These are phyloP conservation scores for Limtongia smithiae DNA, from an alignment of 805 yeast genomes.

Conservation along the genomic window DNA sequence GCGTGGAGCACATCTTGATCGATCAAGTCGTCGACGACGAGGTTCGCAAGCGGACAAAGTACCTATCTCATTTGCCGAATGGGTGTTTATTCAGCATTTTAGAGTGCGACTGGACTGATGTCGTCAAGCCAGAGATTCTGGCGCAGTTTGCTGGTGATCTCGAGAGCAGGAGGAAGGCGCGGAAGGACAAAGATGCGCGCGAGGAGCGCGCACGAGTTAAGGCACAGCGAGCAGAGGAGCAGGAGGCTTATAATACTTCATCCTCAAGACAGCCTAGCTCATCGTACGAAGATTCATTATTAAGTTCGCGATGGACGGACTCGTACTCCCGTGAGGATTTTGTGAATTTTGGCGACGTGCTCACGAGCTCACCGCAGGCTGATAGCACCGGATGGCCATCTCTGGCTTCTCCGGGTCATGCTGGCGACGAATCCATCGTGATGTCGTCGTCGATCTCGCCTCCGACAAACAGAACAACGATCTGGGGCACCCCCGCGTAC, in stretches of 20 bases:
- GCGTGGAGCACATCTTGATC: constrained; percentile 65
- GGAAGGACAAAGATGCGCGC: constrained; percentile 56
- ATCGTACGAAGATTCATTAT: too few species aligned
- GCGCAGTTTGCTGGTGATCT: constrained; percentile 53
- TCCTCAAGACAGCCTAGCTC: too few species aligned
- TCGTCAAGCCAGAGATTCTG: constrained; percentile 45
- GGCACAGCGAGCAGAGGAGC: constrained; percentile 56
- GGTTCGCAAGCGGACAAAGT: constrained; percentile 61
- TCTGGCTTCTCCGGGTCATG: constrained; percentile 24
- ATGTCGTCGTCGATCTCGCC: constrained; percentile 29
- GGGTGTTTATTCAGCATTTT: constrained; percentile 82
- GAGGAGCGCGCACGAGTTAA: constrained; percentile 54
- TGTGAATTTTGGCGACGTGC: too few species aligned
- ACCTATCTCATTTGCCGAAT: constrained; percentile 73
- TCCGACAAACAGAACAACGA: constrained; percentile 45
- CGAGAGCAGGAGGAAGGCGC: constrained; percentile 51
- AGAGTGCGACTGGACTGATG: constrained; percentile 75
- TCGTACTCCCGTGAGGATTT: too few species aligned
- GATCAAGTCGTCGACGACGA: constrained; percentile 63
- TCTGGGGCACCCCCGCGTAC: constrained; percentile 69
- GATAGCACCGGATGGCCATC: constrained; percentile 33
- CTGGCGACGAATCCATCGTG: constrained; percentile 5
- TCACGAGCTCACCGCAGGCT: constrained; percentile 5
- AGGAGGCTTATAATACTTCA: constrained; percentile 7
- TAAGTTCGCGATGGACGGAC: too few species aligned